Base-by-base conservation (phyloP, 768 basidiomycete species). In the Suillus alpinus region DNA sequence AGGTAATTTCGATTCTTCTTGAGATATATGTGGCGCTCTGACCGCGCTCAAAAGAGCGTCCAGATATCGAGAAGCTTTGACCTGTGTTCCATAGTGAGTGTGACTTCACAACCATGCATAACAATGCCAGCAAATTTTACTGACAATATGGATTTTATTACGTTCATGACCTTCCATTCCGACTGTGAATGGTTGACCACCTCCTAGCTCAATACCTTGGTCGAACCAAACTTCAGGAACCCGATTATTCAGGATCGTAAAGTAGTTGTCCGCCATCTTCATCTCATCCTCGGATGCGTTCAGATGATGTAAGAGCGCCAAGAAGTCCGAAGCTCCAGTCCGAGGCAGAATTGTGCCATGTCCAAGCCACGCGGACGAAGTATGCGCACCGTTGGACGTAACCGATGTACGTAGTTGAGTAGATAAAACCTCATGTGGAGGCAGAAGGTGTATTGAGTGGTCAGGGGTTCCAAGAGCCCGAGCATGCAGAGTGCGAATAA, bases 181-280 rank as follows among this genome's bases (percentile, higher is more conserved):
- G 0, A 83, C 78, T 10, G 87, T 88, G 67, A 89, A 90, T 7
- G 85, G 78, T 57, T 83, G 73, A 0, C 84, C 86, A 4, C 85
- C 85, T 39, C 78, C 83, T 4, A 89, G 77, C 59, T 81, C 80
- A 49, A 86, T 79, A n/a, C 83, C 83, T 62, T 84, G 81, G 63
- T 86, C 84, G 59, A 87, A 82, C 86, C 87, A 88, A 10, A 80
- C 71, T 68, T 87, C 85, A 1, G 86, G 81, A 43, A 82, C 67
- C 20, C 69, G 71, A 67, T 88, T 89, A 58, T 74, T 76, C 51
- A 89, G 70, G 55, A 89, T 73, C 1, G 86, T 77, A 66, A 82
- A 89, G 64, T 87, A 88, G 62, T 89, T 89, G 67, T 89, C 88
- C 4, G 87, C 85, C 86, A 87, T 88, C 64, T 81, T 78, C 66